Evolutionary conservation across 225 moss, liverwort and hornwort genomes (phyloP).

Genomic region (Sphagnum tenellum): DNA sequence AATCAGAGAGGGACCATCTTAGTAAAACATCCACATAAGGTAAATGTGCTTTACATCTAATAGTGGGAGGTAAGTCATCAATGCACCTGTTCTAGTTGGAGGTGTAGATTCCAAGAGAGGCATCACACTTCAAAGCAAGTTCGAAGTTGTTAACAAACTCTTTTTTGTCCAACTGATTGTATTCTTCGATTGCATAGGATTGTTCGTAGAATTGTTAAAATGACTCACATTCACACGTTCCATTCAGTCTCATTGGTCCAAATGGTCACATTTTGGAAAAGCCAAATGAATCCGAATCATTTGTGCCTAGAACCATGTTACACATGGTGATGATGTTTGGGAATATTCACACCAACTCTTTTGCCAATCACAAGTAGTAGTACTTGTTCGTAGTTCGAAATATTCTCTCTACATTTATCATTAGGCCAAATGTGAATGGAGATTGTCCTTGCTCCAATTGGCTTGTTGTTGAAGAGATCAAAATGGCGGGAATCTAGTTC

Average conservation of each 20-base stretch:
- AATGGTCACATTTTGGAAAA: conserved; percentile 17
- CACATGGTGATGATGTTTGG: conserved; percentile 13
- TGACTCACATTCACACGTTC: conserved; percentile 29
- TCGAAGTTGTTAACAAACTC: conserved; percentile 25
- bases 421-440: conserved; percentile 33
- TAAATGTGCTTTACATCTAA: conserved; percentile 14
- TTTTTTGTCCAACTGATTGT: conserved; percentile 5
- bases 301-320: conserved; percentile 27
- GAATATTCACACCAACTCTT: conserved; percentile 15
- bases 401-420: conserved; percentile 13
- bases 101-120: conserved; percentile 20
- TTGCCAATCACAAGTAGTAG: conserved; percentile 15
- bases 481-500: conserved; percentile 23
- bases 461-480: conserved; percentile 11
- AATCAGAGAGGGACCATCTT: conserved; percentile 14
- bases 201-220: neutral
- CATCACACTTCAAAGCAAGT: conserved; percentile 20
- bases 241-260: conserved; percentile 7
- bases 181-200: conserved; percentile 5
- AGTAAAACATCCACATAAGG: conserved; percentile 20
- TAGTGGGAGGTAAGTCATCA: conserved; percentile 15
- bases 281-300: conserved; percentile 24
- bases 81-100: conserved; percentile 26
- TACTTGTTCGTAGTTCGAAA: conserved; percentile 3
- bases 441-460: conserved; percentile 26